Evolutionary conservation across 2,329 filamentous ascomycete genomes (phyloP).

Genomic region (Lasiodiplodia theobromae): DNA sequence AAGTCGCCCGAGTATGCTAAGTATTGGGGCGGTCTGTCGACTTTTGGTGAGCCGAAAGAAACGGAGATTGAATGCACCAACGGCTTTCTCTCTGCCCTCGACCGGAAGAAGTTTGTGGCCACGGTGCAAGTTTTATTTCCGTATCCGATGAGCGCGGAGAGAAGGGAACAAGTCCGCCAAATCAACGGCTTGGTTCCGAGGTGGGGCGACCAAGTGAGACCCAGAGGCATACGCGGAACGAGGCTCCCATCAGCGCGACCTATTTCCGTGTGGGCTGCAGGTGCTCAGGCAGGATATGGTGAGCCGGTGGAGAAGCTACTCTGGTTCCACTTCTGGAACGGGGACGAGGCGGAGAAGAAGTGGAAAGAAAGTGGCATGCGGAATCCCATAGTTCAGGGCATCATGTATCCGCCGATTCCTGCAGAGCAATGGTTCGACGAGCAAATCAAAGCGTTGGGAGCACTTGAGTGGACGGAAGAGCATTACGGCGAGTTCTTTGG

Average conservation of each 20-base stretch:
- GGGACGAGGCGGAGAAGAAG: background rate
- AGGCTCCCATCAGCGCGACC: background rate
- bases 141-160: background rate
- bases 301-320: background rate
- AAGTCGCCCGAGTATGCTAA: background rate
- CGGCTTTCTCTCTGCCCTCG: background rate
- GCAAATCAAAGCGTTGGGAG: background rate
- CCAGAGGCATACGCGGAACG: background rate
- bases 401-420: background rate
- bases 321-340: background rate
- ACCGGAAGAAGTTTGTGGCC: background rate
- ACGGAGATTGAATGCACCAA: background rate
- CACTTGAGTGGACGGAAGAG: slow-evolving; percentile 2
- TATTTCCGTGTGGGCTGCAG: background rate
- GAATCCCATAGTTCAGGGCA: background rate
- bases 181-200: background rate
- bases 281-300: background rate
- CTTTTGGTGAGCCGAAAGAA: background rate
- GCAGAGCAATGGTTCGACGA: background rate
- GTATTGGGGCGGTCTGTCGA: background rate
- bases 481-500: background rate
- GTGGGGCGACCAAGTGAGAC: background rate
- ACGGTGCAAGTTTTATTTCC: background rate
- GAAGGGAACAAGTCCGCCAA: background rate
- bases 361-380: background rate